These are phyloP conservation scores for Panicum miliaceum DNA, from an alignment of 176 grass and related monocot genomes.

Conservation along the genomic window DNA sequence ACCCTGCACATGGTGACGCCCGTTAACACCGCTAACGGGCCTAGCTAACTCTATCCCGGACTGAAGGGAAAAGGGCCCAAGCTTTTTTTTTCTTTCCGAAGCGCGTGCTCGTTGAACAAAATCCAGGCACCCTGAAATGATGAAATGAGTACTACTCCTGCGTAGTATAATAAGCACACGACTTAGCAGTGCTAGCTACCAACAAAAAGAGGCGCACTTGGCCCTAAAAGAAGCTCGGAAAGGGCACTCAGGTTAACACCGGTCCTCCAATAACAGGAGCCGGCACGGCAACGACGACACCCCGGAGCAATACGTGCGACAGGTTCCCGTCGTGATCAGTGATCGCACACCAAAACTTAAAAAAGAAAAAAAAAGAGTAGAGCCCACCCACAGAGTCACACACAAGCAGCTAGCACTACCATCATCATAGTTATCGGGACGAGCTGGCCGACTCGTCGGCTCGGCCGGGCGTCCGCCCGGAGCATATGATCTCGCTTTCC, in stretches of 20 bases:
- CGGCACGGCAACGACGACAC: constrained; percentile 10
- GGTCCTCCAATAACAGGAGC: constrained; percentile 1
- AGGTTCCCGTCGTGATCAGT: constrained; percentile 61
- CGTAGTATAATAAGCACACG: background rate
- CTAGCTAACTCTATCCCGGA: background rate
- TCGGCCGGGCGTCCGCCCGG: background rate
- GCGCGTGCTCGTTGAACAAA: background rate
- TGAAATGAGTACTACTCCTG: too few relatives aligned
- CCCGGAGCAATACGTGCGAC: constrained; percentile 37
- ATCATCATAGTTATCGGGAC: constrained; percentile 19
- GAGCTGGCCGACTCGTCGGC: background rate
- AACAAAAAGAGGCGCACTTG: constrained; percentile 1
- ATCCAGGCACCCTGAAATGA: background rate
- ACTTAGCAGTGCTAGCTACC: constrained; percentile 25
- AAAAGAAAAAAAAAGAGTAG: constrained; percentile 26
- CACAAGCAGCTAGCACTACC: background rate
- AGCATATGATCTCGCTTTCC: constrained; percentile 43
- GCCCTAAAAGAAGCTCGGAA: background rate
- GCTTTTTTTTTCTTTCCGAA: background rate
- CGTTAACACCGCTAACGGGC: constrained; percentile 4
- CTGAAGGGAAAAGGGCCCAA: constrained; percentile 29
- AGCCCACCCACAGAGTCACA: constrained; percentile 34
- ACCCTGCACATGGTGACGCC: background rate
- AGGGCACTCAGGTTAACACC: background rate
- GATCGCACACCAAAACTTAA: constrained; percentile 31